A percentile compares a stretch with the other conserved stretches of the same genome.
Conservation (phyloP, 306 rosid species). For the Quercus ilex region DNA sequence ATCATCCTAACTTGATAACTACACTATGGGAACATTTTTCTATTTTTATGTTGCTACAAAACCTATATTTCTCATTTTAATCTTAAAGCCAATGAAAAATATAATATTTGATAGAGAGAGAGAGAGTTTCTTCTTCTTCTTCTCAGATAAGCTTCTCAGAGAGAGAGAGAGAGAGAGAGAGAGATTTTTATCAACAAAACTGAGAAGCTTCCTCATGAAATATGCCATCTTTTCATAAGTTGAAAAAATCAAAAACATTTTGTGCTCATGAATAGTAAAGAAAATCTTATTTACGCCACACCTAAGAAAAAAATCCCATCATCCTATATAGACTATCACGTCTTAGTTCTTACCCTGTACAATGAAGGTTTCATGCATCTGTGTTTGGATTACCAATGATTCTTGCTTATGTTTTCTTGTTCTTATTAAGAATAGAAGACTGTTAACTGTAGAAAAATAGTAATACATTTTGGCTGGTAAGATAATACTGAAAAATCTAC, state of each 20-base stretch:
- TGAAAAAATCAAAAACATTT: too few species aligned
- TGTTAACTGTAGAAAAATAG: neutral
- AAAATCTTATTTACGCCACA: neutral
- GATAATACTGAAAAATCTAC: neutral
- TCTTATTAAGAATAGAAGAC: neutral
- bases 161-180: too few species aligned
- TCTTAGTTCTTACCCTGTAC: neutral
- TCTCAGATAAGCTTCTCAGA: too few species aligned
- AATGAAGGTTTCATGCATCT: neutral
- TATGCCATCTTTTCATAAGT: too few species aligned
- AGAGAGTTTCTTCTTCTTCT: too few species aligned
- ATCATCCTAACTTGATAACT: too few species aligned
- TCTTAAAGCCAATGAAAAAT: too few species aligned
- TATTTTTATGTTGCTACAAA: too few species aligned
- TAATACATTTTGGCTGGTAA: neutral
- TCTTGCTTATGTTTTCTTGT: neutral
- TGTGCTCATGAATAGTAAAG: neutral
- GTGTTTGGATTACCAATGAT: neutral
- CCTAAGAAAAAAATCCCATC: neutral
- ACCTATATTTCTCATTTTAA: too few species aligned
- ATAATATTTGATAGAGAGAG: too few species aligned
- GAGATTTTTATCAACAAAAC: neutral
- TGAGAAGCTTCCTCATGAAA: neutral
- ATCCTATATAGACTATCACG: neutral
- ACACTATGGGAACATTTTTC: too few species aligned